These are phyloP conservation scores for Fusarium tuaranense DNA, from an alignment of 2,329 filamentous ascomycete genomes.

Conservation along the genomic window DNA sequence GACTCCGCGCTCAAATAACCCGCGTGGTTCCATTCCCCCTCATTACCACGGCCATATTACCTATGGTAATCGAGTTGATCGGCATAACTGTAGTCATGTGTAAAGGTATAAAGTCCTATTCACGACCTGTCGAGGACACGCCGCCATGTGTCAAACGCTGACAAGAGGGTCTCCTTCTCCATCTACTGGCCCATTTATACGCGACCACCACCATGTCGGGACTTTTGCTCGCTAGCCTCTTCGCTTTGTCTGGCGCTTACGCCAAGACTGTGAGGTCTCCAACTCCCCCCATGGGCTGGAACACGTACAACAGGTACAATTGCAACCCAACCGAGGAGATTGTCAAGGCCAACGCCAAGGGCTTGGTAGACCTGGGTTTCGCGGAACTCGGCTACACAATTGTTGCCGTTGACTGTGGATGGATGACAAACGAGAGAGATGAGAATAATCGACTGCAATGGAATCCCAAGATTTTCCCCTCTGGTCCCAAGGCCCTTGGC, in stretches of 20 bases:
- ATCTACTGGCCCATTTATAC: neutral
- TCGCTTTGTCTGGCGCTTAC: constrained; percentile 4
- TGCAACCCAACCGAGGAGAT: constrained; percentile 34
- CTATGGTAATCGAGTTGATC: neutral
- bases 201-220: constrained; percentile 12
- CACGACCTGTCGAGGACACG: neutral
- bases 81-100: neutral
- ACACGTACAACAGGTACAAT: constrained; percentile 65
- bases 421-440: constrained; percentile 57
- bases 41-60: neutral
- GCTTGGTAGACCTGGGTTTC: constrained; percentile 64
- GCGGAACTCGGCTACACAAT: constrained; percentile 65
- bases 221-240: constrained; percentile 9
- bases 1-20: neutral
- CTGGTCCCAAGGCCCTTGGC: constrained; percentile 60
- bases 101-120: neutral
- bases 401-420: constrained; percentile 70
- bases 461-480: constrained; percentile 63
- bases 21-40: neutral
- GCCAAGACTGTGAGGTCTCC: constrained; percentile 38
- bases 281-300: constrained; percentile 65
- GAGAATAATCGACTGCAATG: constrained; percentile 60
- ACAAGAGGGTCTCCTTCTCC: neutral
- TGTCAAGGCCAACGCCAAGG: constrained; percentile 60
- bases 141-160: neutral